Evolutionary conservation across 768 basidiomycete genomes (phyloP), one percentile per base, ranked within the genome.

Genomic region (Russula sp.): DNA sequence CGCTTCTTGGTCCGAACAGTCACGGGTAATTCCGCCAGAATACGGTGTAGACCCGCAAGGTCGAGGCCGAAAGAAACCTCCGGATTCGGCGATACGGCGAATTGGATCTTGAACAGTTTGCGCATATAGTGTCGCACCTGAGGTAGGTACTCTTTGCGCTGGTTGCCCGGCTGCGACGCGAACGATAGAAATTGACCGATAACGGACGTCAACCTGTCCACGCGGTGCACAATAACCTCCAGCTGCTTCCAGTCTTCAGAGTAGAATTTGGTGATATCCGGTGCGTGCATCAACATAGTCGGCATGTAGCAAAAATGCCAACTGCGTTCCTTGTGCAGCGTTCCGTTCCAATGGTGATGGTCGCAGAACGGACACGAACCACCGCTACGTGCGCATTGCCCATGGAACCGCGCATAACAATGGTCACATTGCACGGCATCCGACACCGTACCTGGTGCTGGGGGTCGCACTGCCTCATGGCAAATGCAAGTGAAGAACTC

Each of bases 291-390:
- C 20, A 91, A 80, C 65, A 92, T 83, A 28, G 83, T 79, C 2
- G 90, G 88, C 28, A 93, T 80, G 74, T 83, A 90, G 72, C 85
- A 88, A 75, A 88, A 93, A 71, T 93, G 90, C 84, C 85, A 94
- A 69, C 80, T 88, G 54, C 92, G 85, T 67, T 89, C 83, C 74
- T 92, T 92, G 72, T 85, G 84, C 58, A 93, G 86, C 3, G 88
- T 83, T 22, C 91, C 91, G 69, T 93, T 91, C 91, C 91, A 93
- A 71, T 94, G 92, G 66, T 92, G 88, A 69, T 92, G 90, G 67
- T 94, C 91, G 68, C 91, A 94, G 78, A 94, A 94, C 0, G 91
- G 91, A 72, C 91, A 94, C 5, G 91, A 94, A 40, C 91, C 92
- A n/a, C 91, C 91, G 67, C 88, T 90, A 68, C 86, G 87, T 13